Evolutionary conservation across 208 protist genomes (phyloP).

Genomic region (Leishmania lainsoni): DNA sequence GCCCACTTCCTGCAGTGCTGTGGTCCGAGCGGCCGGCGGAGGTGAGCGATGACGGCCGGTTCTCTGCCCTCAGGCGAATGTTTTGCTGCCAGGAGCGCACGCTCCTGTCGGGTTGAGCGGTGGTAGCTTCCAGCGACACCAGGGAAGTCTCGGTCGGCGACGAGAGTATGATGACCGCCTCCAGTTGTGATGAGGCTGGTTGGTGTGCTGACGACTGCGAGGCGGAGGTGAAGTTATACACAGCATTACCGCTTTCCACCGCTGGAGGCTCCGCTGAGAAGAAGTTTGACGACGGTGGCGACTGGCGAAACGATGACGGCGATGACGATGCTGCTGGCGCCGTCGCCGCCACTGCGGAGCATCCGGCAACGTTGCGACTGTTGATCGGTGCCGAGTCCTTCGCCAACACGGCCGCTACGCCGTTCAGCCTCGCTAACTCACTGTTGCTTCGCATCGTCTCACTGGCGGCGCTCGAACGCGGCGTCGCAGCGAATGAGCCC

Average conservation of each 20-base stretch:
- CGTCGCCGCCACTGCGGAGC: not conserved
- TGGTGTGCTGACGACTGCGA: not conserved
- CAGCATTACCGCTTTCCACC: not conserved
- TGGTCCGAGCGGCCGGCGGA: not conserved
- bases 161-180: not conserved
- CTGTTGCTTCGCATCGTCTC: not conserved
- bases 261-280: not conserved
- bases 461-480: not conserved
- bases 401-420: not conserved
- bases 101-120: not conserved
- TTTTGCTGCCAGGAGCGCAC: slow-evolving; percentile 8
- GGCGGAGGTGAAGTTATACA: not conserved
- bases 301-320: not conserved
- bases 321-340: not conserved
- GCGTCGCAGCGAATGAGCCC: not conserved
- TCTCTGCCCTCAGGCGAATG: not conserved
- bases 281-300: not conserved
- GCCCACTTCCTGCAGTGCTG: not conserved
- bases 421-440: not conserved
- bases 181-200: not conserved
- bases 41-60: not conserved
- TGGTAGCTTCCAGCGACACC: not conserved
- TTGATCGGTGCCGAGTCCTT: not conserved
- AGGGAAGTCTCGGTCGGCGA: not conserved
- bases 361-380: not conserved